Evolutionary conservation across 495 filamentous ascomycete species (phyloP), one percentile per base, ranked within the genome.

Genomic region (Aspergillus cristatus): DNA sequence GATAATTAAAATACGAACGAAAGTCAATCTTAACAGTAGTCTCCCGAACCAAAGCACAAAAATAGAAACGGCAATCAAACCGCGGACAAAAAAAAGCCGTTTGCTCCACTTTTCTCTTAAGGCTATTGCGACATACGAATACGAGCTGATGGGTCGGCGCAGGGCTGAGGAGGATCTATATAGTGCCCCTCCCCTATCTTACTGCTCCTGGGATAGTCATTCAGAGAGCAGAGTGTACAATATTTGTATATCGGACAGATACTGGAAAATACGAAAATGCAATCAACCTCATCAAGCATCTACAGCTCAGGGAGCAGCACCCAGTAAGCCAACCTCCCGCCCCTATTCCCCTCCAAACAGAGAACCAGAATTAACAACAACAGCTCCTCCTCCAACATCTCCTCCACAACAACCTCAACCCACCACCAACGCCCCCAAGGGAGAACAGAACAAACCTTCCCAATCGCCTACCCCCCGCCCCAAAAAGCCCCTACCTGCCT

Each of bases 381-480:
- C n/a, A 30, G 28, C 10, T 6, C 5, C 28, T n/a, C 13, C 28
- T n/a, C 28, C 2, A 13, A 14, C 30, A 29, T 25, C n/a, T 28
- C 4, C 17, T 6, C 13, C 28, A 6, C 28, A 10, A 13, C 20
- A 26, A 35, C 30, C n/a, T 28, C 6, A 26, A 34, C 25, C 8
- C 35, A 11, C 18, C 29, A 34, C 13, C 37, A 42, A 7, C 43
- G 46, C 40, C 41, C 34, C 26, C 22, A 37, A 7, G 32, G 20
- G 14, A 20, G 35, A 32, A 51, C 40, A 42, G 48, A 54, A 16
- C 54, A 60, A 35, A 53, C 53, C 28, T 64, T 67, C 43, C 46
- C 57, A 33, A 50, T 64, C 29, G 62, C 62, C 24, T 50, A 53
- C 18, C 62, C 58, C 13, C 53, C 62, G 10, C 58, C 62, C 20